These are phyloP conservation scores for Linum trigynum DNA, from an alignment of 345 rosid genomes.

Conservation along the genomic window DNA sequence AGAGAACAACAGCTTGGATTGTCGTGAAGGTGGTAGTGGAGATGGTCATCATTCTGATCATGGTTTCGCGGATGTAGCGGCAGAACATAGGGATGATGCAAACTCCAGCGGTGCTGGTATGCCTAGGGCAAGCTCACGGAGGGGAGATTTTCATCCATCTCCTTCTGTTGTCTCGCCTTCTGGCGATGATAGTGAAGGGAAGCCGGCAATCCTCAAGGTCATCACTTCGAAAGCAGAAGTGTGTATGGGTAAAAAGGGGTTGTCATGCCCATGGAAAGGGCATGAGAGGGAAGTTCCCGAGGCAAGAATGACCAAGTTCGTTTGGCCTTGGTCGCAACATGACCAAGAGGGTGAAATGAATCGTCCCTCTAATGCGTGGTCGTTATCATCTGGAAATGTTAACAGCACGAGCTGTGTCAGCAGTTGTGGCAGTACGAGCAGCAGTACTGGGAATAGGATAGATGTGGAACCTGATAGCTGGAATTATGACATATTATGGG, in stretches of 20 bases:
- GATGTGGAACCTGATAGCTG: slow-evolving; percentile 67
- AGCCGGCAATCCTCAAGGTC: slow-evolving; percentile 55
- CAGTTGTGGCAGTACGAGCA: slow-evolving; percentile 84
- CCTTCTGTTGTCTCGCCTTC: slow-evolving; percentile 50
- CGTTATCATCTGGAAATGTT: slow-evolving; percentile 24
- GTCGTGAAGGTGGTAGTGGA: slow-evolving; percentile 65
- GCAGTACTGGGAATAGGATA: slow-evolving; percentile 61
- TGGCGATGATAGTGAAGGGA: slow-evolving; percentile 67
- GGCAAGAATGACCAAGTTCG: slow-evolving; percentile 35
- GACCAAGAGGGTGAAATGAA: slow-evolving; percentile 48
- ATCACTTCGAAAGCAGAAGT: slow-evolving; percentile 74
- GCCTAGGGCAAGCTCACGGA: slow-evolving; percentile 82
- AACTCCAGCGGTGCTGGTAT: slow-evolving; percentile 83
- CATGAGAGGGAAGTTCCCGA: slow-evolving; percentile 27
- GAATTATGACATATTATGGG: slow-evolving; percentile 91
- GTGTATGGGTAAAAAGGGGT: slow-evolving; percentile 68
- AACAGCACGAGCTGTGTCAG: slow-evolving; percentile 88
- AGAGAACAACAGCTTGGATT: slow-evolving; percentile 31
- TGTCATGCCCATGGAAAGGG: no score
- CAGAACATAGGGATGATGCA: slow-evolving; percentile 73
- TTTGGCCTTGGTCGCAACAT: slow-evolving; percentile 47
- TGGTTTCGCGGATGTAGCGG: slow-evolving; percentile 32
- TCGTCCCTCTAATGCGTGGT: slow-evolving; percentile 10
- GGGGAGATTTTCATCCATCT: slow-evolving; percentile 44
- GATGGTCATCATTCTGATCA: slow-evolving; percentile 65